A percentile compares a stretch with the other conserved stretches of the same genome.
Conservation (phyloP, 768 basidiomycete genomes). For the Leccinum ochraceum region DNA sequence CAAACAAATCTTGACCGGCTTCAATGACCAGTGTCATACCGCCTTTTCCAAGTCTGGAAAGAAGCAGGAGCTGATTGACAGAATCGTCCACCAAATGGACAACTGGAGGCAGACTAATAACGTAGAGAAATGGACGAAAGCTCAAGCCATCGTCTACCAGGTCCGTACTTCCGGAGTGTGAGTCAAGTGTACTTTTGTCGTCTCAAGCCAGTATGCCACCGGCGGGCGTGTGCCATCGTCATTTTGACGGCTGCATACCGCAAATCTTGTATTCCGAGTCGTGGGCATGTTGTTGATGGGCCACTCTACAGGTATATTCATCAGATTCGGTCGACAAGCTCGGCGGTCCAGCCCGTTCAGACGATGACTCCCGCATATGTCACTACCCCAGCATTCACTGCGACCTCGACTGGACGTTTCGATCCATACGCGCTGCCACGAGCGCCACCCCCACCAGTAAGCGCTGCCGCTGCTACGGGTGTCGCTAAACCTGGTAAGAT, state of each 20-base stretch:
- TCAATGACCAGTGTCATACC: conserved; percentile 77
- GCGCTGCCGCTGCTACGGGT: conserved; percentile 35
- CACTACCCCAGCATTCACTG: conserved; percentile 25
- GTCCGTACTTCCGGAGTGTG: conserved; percentile 67
- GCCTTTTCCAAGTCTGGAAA: conserved; percentile 75
- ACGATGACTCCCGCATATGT: conserved; percentile 21
- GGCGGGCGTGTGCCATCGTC: conserved; percentile 11
- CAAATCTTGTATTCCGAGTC: conserved; percentile 1
- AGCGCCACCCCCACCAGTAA: conserved; percentile 39
- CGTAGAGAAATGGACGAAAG: conserved; percentile 68
- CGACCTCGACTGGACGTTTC: conserved; percentile 46
- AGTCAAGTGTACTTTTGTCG: conserved; percentile 39
- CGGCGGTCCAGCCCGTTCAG: conserved; percentile 28
- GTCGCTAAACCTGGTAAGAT: conserved; percentile 30
- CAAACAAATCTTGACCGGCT: conserved; percentile 74
- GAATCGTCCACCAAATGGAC: conserved; percentile 62
- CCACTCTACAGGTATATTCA: conserved; percentile 29
- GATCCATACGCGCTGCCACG: conserved; percentile 69
- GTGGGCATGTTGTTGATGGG: conserved; percentile 19
- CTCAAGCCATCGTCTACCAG: conserved; percentile 64
- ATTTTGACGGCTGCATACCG: conserved; percentile 7
- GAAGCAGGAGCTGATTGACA: conserved; percentile 85
- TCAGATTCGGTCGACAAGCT: conserved; percentile 27
- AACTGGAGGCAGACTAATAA: conserved; percentile 56
- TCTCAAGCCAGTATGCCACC: conserved; percentile 10